These are phyloP conservation scores for Ophiostoma quercus DNA, from an alignment of 2,329 filamentous ascomycete species.

Conservation along the genomic window DNA sequence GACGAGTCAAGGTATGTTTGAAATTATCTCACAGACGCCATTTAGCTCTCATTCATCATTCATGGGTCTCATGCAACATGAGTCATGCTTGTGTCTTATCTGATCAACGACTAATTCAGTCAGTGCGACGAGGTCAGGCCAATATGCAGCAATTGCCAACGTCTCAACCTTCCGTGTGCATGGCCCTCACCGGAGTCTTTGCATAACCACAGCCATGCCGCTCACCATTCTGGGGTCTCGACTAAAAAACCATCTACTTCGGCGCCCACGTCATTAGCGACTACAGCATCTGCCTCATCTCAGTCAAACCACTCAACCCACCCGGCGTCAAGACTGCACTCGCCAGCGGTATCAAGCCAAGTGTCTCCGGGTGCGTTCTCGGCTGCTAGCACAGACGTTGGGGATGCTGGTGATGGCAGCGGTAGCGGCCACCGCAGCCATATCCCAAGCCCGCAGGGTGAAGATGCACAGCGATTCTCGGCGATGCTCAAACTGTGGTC, in stretches of 20 bases:
- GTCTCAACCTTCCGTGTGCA: constrained; percentile 28
- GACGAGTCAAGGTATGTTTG: constrained; percentile 31
- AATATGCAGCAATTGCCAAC: constrained; percentile 30
- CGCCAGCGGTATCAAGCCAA: neutral
- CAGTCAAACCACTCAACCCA: constrained; percentile 5
- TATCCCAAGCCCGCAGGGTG: constrained; percentile 9
- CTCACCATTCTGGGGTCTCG: neutral
- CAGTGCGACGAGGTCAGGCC: constrained; percentile 31
- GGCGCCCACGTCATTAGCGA: neutral
- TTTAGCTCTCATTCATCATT: neutral
- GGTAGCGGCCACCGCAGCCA: neutral
- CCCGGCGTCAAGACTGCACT: neutral
- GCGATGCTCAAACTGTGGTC: constrained; percentile 24
- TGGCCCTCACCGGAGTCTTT: constrained; percentile 25
- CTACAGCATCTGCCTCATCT: neutral
- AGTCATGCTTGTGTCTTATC: neutral
- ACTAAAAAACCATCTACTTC: neutral
- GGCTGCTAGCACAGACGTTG: constrained; percentile 13
- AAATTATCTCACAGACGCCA: neutral
- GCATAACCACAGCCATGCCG: neutral
- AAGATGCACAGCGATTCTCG: constrained; percentile 20
- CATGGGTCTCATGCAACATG: neutral
- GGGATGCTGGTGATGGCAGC: constrained; percentile 8
- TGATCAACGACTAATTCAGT: neutral
- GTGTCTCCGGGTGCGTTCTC: constrained; percentile 16